Evolutionary conservation across 2,329 filamentous ascomycete genomes (phyloP).

Genomic region (Zymoseptoria brevis): DNA sequence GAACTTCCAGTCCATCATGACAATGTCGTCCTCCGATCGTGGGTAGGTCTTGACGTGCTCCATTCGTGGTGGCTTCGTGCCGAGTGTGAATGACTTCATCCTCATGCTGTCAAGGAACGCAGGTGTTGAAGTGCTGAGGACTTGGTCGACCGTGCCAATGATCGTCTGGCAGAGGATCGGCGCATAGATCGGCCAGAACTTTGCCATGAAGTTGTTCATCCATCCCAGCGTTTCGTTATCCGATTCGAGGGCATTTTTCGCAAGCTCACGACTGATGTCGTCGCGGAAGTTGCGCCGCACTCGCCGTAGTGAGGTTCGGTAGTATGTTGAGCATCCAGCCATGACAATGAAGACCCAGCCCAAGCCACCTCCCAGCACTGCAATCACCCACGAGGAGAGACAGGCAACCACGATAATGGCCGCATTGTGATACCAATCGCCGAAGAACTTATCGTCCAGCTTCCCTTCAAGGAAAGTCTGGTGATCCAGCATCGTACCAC

Average conservation of each 20-base stretch:
- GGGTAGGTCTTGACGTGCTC: slow-evolving; percentile 98
- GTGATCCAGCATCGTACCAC: slow-evolving; percentile 70
- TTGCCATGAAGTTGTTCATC: slow-evolving; percentile 98
- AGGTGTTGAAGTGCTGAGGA: slow-evolving; percentile 84
- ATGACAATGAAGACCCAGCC: slow-evolving; percentile 92
- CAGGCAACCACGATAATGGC: slow-evolving; percentile 92
- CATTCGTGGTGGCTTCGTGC: slow-evolving; percentile 88
- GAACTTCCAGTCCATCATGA: slow-evolving; percentile 99
- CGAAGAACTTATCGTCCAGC: slow-evolving; percentile 83
- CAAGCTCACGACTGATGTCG: slow-evolving; percentile 82
- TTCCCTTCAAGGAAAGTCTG: slow-evolving; percentile 77
- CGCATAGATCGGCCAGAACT: slow-evolving; percentile 99
- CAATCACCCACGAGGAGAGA: slow-evolving; percentile 80
- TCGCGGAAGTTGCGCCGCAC: slow-evolving; percentile 94
- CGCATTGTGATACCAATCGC: slow-evolving; percentile 98
- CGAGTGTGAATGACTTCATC: slow-evolving; percentile 86
- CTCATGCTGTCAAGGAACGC: slow-evolving; percentile 89
- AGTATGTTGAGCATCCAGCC: slow-evolving; percentile 88
- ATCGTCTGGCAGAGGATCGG: slow-evolving; percentile 88
- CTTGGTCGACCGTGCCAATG: slow-evolving; percentile 90
- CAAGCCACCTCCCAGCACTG: slow-evolving; percentile 79
- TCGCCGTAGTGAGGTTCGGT: slow-evolving; percentile 86
- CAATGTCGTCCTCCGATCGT: slow-evolving; percentile 86
- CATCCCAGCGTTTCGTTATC: slow-evolving; percentile 92
- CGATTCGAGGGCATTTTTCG: slow-evolving; percentile 76